Base-by-base conservation (phyloP, 805 yeast species). In the Candida alai region DNA sequence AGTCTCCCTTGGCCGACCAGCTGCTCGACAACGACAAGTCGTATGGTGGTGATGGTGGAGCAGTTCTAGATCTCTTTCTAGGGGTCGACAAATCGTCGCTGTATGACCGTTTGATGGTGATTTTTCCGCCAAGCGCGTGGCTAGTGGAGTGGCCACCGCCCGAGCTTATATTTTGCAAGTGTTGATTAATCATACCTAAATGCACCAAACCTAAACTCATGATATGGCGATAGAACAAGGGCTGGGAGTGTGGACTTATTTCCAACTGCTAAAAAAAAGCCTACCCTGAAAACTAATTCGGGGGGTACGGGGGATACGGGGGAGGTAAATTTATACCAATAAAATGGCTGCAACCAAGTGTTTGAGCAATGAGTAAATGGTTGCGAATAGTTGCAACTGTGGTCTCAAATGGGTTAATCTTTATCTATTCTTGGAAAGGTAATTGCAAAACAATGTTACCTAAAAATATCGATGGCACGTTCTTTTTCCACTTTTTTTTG, bases 41-140 rank as follows among this genome's bases (percentile, higher is more conserved):
- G 17, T 32, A 28, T 15, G 40, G 33, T 15, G 38, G 38, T 24
- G 28, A 64, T 9, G 73, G 69, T 21, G 74, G 73, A 4, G 73
- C 73, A 7, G 73, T 67, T 46, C 64, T 56, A n/a, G 70, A 56
- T 32, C 70, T 52, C 45, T 69, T 68, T 28, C 26, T 34, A 41
- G 40, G 8, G 14, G 24, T 7, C 8, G 14, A 17, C 4, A 24
- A 19, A 28, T 36, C 37, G 17, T 42, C 34, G 40, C 40, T 39
- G 21, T 35, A 35, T 19, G 39, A 40, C 28, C 48, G 30, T 24
- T 43, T 43, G 14, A 28, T 35, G 19, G 14, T 28, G 13, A n/a
- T 12, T 18, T 26, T 23, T 4, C 13, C n/a, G 15, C 16, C 34
- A 19, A 13, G 4, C 2, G 31, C 15, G 12, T 28, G 12, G 10